Evolutionary conservation across 805 yeast species (phyloP), one percentile per base, ranked within the genome.

Genomic region (Wickerhamomyces kurtzmanii): DNA sequence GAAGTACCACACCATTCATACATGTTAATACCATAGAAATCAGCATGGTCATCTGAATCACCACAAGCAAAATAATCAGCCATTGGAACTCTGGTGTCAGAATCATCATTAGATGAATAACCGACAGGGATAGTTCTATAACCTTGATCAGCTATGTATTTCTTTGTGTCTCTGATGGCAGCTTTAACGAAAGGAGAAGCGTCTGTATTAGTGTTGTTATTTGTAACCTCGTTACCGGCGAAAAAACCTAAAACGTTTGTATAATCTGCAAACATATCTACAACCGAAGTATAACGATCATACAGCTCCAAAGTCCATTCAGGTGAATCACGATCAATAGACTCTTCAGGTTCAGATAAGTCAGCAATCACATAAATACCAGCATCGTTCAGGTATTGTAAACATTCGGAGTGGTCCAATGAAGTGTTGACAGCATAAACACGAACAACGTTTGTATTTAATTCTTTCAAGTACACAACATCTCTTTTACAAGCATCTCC

Each of bases 21-120:
- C 85, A 79, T 79, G 69, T 81, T 81, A 53, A 80, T 75, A 68
- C 91, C 91, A 52, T 79, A 81, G 66, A 81, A 81, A 55, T 81
- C 91, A 34, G 85, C 86, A 41, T 63, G 63, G 13, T 51, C 75
- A 31, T 65, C 75, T 6, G 51, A 60, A 35, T 65, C 71, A 56
- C 89, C 89, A 63, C 91, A 81, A 23, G 75, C 67, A 43, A 81
- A 81, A 57, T 75, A 81, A 42, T 77, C 82, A 33, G 87, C 87
- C 43, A 79, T 61, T 24, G 62, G 43, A 28, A 70, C 71, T 63
- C 89, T 71, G 34, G 80, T 78, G 10, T 60, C 64, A 21, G 66
- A 49, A 50, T 80, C 87, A 55, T 81, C 89, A 47, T 78, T 79
- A 27, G 89, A 76, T 29, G 87, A 76, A 64, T 81, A 81, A 51